Conservation (phyloP, 2,329 filamentous ascomycete species). For the Zasmidium citrigriseum region DNA sequence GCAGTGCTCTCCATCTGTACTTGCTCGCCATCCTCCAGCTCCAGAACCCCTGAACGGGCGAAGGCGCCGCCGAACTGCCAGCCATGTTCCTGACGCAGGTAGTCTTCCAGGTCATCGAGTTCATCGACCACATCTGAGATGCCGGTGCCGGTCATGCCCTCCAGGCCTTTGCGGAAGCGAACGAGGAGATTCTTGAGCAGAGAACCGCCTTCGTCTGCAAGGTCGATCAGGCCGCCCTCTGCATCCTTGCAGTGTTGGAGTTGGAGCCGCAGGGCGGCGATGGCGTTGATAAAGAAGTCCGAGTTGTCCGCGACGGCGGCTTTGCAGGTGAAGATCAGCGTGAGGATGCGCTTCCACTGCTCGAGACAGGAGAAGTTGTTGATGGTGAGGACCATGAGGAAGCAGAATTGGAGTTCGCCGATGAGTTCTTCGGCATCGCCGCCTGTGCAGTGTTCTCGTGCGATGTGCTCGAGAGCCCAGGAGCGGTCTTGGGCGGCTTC, state of each 20-base stretch:
- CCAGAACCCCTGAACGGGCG: slow-evolving; percentile 58
- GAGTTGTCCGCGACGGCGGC: slow-evolving; percentile 51
- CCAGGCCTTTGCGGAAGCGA: slow-evolving; percentile 54
- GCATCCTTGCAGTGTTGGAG: slow-evolving; percentile 59
- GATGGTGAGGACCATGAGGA: slow-evolving; percentile 63
- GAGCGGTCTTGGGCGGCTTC: slow-evolving; percentile 63
- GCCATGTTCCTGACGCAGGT: slow-evolving; percentile 55
- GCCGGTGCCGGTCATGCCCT: slow-evolving; percentile 43
- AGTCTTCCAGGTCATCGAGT: slow-evolving; percentile 57
- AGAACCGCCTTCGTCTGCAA: slow-evolving; percentile 52
- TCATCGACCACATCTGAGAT: slow-evolving; percentile 53
- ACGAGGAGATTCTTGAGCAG: slow-evolving; percentile 56
- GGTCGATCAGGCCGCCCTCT: slow-evolving; percentile 63
- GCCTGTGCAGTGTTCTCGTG: slow-evolving; percentile 44
- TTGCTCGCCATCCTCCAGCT: slow-evolving; percentile 64
- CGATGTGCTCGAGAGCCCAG: slow-evolving; percentile 60
- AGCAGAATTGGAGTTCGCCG: slow-evolving; percentile 64
- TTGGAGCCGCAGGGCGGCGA: slow-evolving; percentile 55
- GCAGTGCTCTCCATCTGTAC: slow-evolving; percentile 56
- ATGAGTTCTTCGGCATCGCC: slow-evolving; percentile 39
- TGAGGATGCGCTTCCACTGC: slow-evolving; percentile 64
- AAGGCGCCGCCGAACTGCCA: slow-evolving; percentile 60
- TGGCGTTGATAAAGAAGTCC: slow-evolving; percentile 53
- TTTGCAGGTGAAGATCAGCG: slow-evolving; percentile 58
- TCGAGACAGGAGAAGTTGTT: slow-evolving; percentile 68